A percentile compares a stretch with the other conserved stretches of the same genome.
Conservation (phyloP, 495 filamentous ascomycete species). For the Eremomyces bilateralis region DNA sequence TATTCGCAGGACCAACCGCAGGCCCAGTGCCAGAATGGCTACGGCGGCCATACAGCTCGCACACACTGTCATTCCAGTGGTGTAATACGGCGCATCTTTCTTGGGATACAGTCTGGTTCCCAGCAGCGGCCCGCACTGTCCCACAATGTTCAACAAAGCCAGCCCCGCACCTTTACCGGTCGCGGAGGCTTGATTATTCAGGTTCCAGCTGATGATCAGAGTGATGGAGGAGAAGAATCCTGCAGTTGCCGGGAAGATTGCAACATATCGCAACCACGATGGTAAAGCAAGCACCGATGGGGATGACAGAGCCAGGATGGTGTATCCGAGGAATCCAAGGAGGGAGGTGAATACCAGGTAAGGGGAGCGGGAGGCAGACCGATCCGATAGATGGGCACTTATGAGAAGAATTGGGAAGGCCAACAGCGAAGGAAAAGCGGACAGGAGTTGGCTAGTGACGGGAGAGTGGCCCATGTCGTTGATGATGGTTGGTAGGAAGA, state of each 20-base stretch:
- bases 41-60: neutral
- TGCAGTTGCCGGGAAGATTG: slow-evolving; percentile 32
- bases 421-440: slow-evolving; percentile 19
- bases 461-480: slow-evolving; percentile 16
- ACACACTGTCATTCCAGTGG: slow-evolving; percentile 10
- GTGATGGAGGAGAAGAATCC: slow-evolving; percentile 43
- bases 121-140: slow-evolving; percentile 9
- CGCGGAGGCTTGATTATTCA: slow-evolving; percentile 22
- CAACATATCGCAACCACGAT: slow-evolving; percentile 26
- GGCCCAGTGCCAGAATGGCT: neutral
- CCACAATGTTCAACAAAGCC: slow-evolving; percentile 9
- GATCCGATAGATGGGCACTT: slow-evolving; percentile 18
- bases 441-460: slow-evolving; percentile 16
- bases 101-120: slow-evolving; percentile 11
- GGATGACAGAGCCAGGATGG: slow-evolving; percentile 29
- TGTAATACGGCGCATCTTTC: slow-evolving; percentile 14
- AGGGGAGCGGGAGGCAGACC: slow-evolving; percentile 10
- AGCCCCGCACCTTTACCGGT: slow-evolving; percentile 12
- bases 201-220: slow-evolving; percentile 41
- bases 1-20: neutral
- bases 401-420: slow-evolving; percentile 16
- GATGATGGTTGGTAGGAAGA: slow-evolving; percentile 21
- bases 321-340: slow-evolving; percentile 38
- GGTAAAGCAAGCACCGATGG: slow-evolving; percentile 1
- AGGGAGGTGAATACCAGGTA: slow-evolving; percentile 14